These are phyloP conservation scores for Sporothrix variecibatus DNA, from an alignment of 2,329 filamentous ascomycete genomes.

Conservation along the genomic window DNA sequence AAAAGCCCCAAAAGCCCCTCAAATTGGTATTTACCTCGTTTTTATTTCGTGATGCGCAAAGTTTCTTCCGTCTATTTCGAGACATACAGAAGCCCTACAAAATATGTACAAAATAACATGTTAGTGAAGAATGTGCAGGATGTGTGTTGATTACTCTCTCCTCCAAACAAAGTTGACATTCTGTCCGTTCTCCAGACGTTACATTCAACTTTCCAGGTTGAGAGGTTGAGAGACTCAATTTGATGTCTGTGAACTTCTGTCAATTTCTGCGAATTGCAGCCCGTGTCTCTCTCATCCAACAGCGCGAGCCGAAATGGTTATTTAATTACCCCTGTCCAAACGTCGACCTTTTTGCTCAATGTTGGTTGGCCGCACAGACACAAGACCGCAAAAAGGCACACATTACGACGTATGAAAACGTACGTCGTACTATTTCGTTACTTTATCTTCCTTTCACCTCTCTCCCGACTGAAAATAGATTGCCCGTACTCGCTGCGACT, in stretches of 20 bases:
- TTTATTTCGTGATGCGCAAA: neutral
- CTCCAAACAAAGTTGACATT: neutral
- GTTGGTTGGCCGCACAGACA: conserved; percentile 12
- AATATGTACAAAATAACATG: neutral
- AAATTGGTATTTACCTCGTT: neutral
- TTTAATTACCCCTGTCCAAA: neutral
- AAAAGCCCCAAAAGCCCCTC: neutral
- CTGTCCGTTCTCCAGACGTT: neutral
- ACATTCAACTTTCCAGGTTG: neutral
- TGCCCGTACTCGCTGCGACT: neutral
- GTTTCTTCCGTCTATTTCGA: neutral
- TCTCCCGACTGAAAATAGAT: neutral
- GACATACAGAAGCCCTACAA: neutral
- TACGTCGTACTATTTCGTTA: neutral
- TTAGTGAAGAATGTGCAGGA: neutral
- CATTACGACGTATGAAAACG: neutral
- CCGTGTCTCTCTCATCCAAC: neutral
- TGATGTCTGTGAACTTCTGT: neutral
- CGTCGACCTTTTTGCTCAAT: neutral
- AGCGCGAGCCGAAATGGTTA: neutral
- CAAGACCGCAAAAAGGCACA: neutral
- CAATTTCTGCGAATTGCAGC: neutral
- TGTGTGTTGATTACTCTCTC: neutral
- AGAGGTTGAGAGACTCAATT: neutral
- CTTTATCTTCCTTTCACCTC: neutral